Evolutionary conservation across 768 basidiomycete genomes (phyloP).

Genomic region (Porpolomopsis calyptriformis): DNA sequence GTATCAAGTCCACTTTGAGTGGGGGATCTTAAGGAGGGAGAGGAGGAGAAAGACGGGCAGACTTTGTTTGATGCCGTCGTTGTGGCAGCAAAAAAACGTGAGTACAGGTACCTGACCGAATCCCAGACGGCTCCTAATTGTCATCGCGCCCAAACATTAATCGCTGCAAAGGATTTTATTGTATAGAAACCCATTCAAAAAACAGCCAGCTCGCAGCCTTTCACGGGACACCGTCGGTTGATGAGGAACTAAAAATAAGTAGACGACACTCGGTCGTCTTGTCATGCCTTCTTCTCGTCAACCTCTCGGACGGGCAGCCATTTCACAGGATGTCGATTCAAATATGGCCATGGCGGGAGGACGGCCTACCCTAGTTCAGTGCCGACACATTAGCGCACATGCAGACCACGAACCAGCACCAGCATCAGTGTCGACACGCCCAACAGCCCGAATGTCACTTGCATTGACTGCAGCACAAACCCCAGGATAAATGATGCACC

Average conservation of each 20-base stretch:
- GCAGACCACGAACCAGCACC: slow-evolving; percentile 28
- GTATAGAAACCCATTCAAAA: no score
- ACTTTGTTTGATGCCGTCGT: no score
- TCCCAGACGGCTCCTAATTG: no score
- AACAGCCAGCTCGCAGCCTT: no score
- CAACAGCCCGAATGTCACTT: slow-evolving; percentile 41
- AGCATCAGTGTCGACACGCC: slow-evolving; percentile 29
- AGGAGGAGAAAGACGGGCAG: no score
- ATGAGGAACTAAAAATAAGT: background rate
- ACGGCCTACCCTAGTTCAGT: slow-evolving; percentile 32
- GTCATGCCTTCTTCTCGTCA: slow-evolving; percentile 22
- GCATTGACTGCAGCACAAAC: slow-evolving; percentile 45
- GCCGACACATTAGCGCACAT: background rate
- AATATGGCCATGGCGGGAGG: slow-evolving; percentile 63
- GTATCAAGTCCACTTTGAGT: no score
- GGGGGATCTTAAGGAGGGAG: no score
- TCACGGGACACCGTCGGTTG: background rate
- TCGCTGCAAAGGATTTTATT: no score
- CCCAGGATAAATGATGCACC: slow-evolving; percentile 46
- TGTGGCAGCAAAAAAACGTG: no score
- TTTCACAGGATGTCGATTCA: slow-evolving; percentile 48
- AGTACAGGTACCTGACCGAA: no score
- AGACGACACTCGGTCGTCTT: background rate
- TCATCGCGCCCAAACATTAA: no score
- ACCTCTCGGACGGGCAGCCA: slow-evolving; percentile 37